Conservation (phyloP, 2,329 filamentous ascomycete genomes). For the Clarireedia homoeocarpa region DNA sequence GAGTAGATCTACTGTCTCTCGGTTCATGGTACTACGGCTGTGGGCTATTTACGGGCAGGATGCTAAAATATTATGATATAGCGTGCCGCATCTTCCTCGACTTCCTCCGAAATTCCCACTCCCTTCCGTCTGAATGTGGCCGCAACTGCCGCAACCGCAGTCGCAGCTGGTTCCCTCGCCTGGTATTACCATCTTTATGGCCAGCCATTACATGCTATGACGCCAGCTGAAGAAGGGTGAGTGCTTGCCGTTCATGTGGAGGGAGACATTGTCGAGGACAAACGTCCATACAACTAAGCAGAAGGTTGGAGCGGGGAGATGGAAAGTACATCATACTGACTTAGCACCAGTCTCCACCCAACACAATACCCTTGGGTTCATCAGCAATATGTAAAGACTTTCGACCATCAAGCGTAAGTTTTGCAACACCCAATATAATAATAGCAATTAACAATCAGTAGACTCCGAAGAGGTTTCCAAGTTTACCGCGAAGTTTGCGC, state of each 20-base stretch:
- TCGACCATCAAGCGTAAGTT: conserved; percentile 90
- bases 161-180: conserved; percentile 81
- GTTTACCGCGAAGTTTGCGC: conserved; percentile 98
- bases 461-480: conserved; percentile 97
- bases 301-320: conserved; percentile 3
- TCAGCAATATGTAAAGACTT: conserved; percentile 85
- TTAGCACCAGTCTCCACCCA: conserved; percentile 66
- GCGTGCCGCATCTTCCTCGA: conserved; percentile 58
- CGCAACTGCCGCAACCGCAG: conserved; percentile 76
- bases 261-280: background rate
- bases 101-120: conserved; percentile 61
- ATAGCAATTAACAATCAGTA: conserved; percentile 32
- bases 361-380: conserved; percentile 96
- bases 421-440: background rate
- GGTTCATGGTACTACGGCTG: background rate
- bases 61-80: conserved; percentile 37
- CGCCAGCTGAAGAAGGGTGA: conserved; percentile 96
- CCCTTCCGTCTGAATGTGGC: conserved; percentile 79
- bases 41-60: conserved; percentile 7
- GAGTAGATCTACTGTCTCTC: background rate
- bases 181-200: conserved; percentile 99
- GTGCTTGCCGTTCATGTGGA: conserved; percentile 29
- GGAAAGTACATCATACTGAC: conserved; percentile 9
- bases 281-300: background rate
- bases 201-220: conserved; percentile 77